Base-by-base conservation (phyloP, 1,284 basidiomycete genomes). In the Sporisorium scitamineum region DNA sequence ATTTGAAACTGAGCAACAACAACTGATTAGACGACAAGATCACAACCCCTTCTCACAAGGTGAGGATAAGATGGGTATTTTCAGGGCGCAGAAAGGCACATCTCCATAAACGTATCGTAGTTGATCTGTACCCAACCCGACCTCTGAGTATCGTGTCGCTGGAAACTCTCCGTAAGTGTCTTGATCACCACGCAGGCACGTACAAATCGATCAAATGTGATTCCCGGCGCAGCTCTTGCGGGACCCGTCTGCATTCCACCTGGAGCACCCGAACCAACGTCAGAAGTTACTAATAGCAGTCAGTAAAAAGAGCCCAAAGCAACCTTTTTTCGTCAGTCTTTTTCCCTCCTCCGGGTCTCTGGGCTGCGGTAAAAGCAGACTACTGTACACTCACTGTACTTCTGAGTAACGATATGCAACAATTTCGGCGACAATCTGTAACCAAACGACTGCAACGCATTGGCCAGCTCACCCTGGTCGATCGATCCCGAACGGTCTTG, bases 121-220 rank as follows among this genome's bases (percentile, higher is more conserved):
- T 70, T 70, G 61, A 78, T 65, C 61, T 79, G 77, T 1, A 70
- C 66, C 70, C 70, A 77, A 8, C 70, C 74, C 14, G 45, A 60
- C 11, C 74, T 58, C 27, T 70, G 54, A 26, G 57, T 71, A 20
- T 82, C 79, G 44, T 69, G 70, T n/a, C 69, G 62, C 37, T 78
- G 75, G 69, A 82, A 82, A 11, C 55, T 66, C 48, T 81, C 79
- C 8, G 80, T 82, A 26, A 82, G 60, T 14, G 79, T 72, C 70
- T 81, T 82, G 75, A 81, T 67, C 27, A 78, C 78, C 34, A 80
- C 79, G 31, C 79, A 80, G 2, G 70, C 71, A 5, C 80, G 59
- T 1, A 82, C 77, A 48, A 82, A 82, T n/a, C 76, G 58, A 54
- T 80, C 78, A 27, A 80, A 80, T 5, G 71, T 78, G 60, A 80